A percentile compares a stretch with the other conserved stretches of the same genome.
Evolutionary conservation across 305 asterid species (phyloP).

Genomic region (Fraxinus baroniana): DNA sequence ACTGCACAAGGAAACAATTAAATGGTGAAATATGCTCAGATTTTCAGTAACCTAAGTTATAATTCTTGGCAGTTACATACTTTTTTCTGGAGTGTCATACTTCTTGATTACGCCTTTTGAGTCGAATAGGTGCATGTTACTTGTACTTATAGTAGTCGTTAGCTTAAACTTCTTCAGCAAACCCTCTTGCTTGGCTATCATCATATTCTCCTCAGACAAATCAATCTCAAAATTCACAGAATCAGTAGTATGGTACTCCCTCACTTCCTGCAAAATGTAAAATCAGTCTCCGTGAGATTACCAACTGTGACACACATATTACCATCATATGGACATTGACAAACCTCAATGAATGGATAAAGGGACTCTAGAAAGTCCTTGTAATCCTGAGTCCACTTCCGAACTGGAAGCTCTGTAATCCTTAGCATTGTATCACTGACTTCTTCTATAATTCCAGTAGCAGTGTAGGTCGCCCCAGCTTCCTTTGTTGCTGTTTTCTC

Average conservation of each 20-base stretch:
- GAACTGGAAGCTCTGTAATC: slow-evolving; percentile 81
- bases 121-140: slow-evolving; percentile 93
- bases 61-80: slow-evolving; percentile 40
- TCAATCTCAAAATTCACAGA: slow-evolving; percentile 59
- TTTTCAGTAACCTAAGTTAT: neutral
- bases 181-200: slow-evolving; percentile 64
- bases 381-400: slow-evolving; percentile 92
- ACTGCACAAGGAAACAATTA: slow-evolving; percentile 49
- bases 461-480: slow-evolving; percentile 57
- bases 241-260: slow-evolving; percentile 66
- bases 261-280: slow-evolving; percentile 45
- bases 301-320: neutral
- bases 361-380: slow-evolving; percentile 84
- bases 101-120: slow-evolving; percentile 74
- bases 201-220: slow-evolving; percentile 55
- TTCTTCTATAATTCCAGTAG: slow-evolving; percentile 72
- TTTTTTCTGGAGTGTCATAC: slow-evolving; percentile 89
- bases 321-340: neutral
- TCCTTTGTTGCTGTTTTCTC: slow-evolving; percentile 71
- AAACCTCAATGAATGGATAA: slow-evolving; percentile 77
- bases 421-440: slow-evolving; percentile 58
- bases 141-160: slow-evolving; percentile 65
- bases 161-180: slow-evolving; percentile 72
- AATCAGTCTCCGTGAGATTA: slow-evolving; percentile 8
- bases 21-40: neutral